These are phyloP conservation scores for Penicillium polonicum DNA, from an alignment of 2,329 filamentous ascomycete species.

Conservation along the genomic window DNA sequence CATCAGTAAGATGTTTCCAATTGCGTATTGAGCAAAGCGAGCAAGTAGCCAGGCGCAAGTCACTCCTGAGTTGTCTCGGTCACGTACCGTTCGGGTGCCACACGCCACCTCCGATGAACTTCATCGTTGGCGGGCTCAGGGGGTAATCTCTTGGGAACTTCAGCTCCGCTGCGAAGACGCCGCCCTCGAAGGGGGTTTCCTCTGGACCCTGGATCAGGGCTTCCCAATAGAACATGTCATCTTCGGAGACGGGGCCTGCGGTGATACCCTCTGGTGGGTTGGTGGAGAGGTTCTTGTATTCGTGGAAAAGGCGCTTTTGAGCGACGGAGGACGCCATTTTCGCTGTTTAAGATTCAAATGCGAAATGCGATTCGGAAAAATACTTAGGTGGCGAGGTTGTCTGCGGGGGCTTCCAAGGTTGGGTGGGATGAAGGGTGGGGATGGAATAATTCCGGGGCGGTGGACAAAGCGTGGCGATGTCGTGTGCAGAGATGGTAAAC, in stretches of 20 bases:
- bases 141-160: slow-evolving; percentile 96
- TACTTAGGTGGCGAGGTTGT: background rate
- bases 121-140: slow-evolving; percentile 93
- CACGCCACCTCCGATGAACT: slow-evolving; percentile 79
- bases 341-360: background rate
- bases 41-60: background rate
- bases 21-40: background rate
- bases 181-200: slow-evolving; percentile 92
- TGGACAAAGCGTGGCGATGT: background rate
- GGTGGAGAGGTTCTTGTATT: slow-evolving; percentile 91
- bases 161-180: slow-evolving; percentile 91
- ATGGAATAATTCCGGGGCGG: slow-evolving; percentile 14
- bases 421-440: background rate
- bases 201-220: slow-evolving; percentile 93
- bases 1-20: background rate
- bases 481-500: background rate
- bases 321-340: slow-evolving; percentile 54
- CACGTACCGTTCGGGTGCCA: slow-evolving; percentile 91
- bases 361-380: background rate
- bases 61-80: slow-evolving; percentile 23
- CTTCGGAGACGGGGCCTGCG: slow-evolving; percentile 87
- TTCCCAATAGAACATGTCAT: slow-evolving; percentile 95
- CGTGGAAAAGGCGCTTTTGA: slow-evolving; percentile 81
- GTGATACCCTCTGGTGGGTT: slow-evolving; percentile 98
- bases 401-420: background rate